Percentiles rank a stretch among this genome's conserved stretches.
phyloP scores from a whole-genome alignment of 495 filamentous ascomycete species.

The Podospora appendiculata region DNA sequence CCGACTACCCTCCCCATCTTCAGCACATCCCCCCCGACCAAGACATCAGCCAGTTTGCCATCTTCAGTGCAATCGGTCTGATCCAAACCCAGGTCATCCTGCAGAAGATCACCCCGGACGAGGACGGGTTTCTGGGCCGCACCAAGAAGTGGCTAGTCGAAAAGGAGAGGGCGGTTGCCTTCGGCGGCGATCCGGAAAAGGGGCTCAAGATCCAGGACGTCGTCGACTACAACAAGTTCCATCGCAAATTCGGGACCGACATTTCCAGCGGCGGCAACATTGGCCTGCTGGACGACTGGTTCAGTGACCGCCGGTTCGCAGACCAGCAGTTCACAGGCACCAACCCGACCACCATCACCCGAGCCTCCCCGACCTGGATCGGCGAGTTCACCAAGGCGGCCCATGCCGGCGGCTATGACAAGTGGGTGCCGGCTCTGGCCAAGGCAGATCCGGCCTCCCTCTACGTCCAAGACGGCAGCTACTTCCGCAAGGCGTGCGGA shows the following conservation, averaged over 20 bases:
- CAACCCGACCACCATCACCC: slow-evolving; percentile 39
- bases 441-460: slow-evolving; percentile 24
- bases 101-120: slow-evolving; percentile 25
- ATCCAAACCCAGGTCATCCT: slow-evolving; percentile 25
- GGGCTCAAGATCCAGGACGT: slow-evolving; percentile 32
- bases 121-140: slow-evolving; percentile 21
- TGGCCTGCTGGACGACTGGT: slow-evolving; percentile 40
- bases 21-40: slow-evolving; percentile 20
- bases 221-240: slow-evolving; percentile 28
- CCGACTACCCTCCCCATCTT: slow-evolving; percentile 30
- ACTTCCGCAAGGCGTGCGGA: slow-evolving; percentile 33
- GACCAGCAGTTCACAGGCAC: slow-evolving; percentile 42
- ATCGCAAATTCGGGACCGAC: slow-evolving; percentile 30
- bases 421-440: slow-evolving; percentile 17
- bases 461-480: slow-evolving; percentile 40
- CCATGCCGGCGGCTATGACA: slow-evolving; percentile 14
- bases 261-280: slow-evolving; percentile 33
- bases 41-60: slow-evolving; percentile 10
- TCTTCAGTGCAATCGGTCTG: slow-evolving; percentile 27
- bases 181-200: slow-evolving; percentile 23
- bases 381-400: slow-evolving; percentile 28
- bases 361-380: slow-evolving; percentile 24
- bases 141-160: slow-evolving; percentile 23
- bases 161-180: slow-evolving; percentile 13
- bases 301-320: slow-evolving; percentile 39